A percentile compares a stretch with the other conserved stretches of the same genome.
phyloP scores from a whole-genome alignment of 179 eudicot genomes.

The Patellifolia procumbens region DNA sequence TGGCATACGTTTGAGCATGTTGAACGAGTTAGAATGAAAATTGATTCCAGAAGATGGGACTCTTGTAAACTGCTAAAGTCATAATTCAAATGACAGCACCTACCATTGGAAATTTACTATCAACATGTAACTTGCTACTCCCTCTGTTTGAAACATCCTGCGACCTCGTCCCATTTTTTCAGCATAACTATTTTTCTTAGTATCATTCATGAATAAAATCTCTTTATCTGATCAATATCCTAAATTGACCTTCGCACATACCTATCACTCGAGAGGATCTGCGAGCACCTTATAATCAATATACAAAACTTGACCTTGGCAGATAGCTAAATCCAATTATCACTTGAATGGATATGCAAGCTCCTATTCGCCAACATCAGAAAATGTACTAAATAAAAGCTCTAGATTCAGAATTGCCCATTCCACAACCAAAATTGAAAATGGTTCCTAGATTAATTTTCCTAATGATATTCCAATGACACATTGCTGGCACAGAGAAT shows the following conservation, averaged over 20 bases:
- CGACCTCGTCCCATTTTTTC: not conserved
- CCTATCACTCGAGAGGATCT: not conserved
- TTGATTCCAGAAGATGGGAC: not conserved
- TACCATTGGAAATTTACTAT: not conserved
- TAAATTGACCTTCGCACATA: not conserved
- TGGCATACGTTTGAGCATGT: not conserved
- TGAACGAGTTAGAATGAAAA: not conserved
- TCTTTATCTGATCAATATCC: not conserved
- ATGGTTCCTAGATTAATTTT: not conserved
- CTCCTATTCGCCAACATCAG: not conserved
- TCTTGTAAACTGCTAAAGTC: not conserved
- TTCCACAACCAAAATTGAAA: not conserved
- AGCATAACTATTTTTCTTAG: not conserved
- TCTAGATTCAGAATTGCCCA: not conserved
- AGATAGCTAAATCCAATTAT: not conserved
- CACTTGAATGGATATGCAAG: not conserved
- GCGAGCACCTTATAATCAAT: not conserved
- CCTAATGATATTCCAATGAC: not conserved
- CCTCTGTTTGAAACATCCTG: not conserved
- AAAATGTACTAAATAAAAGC: not conserved
- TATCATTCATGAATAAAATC: not conserved
- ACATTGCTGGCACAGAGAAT: too few species aligned
- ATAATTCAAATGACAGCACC: not conserved
- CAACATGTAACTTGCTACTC: not conserved
- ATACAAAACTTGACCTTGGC: not conserved